These are phyloP conservation scores for Linnemannia zychae DNA, from an alignment of 192 early-diverging fungal genomes.

Conservation along the genomic window DNA sequence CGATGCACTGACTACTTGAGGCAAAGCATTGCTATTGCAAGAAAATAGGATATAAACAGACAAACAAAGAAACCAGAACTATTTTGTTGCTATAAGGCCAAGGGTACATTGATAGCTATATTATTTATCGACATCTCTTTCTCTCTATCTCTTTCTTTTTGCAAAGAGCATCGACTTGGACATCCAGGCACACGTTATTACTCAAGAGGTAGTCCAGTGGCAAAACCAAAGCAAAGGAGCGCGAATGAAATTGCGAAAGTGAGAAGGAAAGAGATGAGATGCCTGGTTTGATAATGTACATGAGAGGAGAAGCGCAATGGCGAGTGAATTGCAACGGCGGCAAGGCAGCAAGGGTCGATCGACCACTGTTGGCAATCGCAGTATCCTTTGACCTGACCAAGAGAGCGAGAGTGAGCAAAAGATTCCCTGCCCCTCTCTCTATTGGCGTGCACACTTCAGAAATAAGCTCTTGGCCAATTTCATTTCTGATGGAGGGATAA, in stretches of 20 bases:
- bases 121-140: too few relatives aligned
- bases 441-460: too few relatives aligned
- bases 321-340: too few relatives aligned
- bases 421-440: too few relatives aligned
- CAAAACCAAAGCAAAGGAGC: not conserved
- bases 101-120: conserved; percentile 4
- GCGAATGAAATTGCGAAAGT: not conserved
- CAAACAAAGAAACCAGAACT: not conserved
- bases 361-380: too few relatives aligned
- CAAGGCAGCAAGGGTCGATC: too few relatives aligned
- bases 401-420: not conserved
- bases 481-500: too few relatives aligned
- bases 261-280: not conserved
- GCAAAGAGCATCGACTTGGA: not conserved
- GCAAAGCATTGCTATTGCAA: not conserved
- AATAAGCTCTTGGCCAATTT: not conserved
- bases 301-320: not conserved
- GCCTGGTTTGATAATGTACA: too few relatives aligned
- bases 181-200: not conserved
- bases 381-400: not conserved
- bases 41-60: not conserved
- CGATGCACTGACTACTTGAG: not conserved
- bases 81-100: too few relatives aligned
- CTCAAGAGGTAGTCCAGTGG: not conserved
- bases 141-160: too few relatives aligned